Base-by-base conservation (phyloP, 2,329 filamentous ascomycete genomes). In the Aspergillus ibericus region DNA sequence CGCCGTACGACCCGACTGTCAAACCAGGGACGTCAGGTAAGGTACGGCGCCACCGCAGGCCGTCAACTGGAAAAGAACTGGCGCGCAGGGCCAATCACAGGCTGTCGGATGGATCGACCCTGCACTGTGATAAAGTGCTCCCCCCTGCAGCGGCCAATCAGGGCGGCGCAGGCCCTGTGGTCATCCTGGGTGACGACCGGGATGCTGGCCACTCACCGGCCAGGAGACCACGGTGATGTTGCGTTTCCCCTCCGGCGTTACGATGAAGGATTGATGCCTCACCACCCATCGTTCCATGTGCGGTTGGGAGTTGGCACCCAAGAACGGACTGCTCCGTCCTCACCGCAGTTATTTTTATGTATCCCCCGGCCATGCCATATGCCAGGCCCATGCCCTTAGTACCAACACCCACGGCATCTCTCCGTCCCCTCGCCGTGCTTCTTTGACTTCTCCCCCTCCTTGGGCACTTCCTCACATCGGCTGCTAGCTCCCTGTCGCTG, bases 61-160 rank as follows among this genome's bases (percentile, higher is more conserved):
- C 38, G 38, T 42, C 38, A 42, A 42, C 38, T 42, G 13, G 25
- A 20, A 55, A 44, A 38, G 25, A 40, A 32, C 1, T 32, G 18
- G 18, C 34, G 29, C 10, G 29, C 51, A 16, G 22, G 15, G 44
- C 59, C 59, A 59, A 61, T 61, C 59, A 59, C 5, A 6, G 16
- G 44, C 9, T 18, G 16, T 27, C n/a, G n/a, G 49, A 53, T 53
- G 58, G 56, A 53, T 53, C 48, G 40, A 34, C 36, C 47, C 60
- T 64, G 62, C 60, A 60, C 55, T 61, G 63, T 65, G 63, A 65
- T 61, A 49, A 58, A 59, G 50, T 42, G 51, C 27, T 55, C 49
- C 49, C 62, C 59, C 63, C 62, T 65, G 63, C 63, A 64, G 59
- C 56, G 34, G 56, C 62, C 59, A 64, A 63, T 63, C 46, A 55